A percentile compares a stretch with the other conserved stretches of the same genome.
These are phyloP conservation scores for Zalaria sp. DNA, from an alignment of 2,329 filamentous ascomycete species.

Conservation along the genomic window DNA sequence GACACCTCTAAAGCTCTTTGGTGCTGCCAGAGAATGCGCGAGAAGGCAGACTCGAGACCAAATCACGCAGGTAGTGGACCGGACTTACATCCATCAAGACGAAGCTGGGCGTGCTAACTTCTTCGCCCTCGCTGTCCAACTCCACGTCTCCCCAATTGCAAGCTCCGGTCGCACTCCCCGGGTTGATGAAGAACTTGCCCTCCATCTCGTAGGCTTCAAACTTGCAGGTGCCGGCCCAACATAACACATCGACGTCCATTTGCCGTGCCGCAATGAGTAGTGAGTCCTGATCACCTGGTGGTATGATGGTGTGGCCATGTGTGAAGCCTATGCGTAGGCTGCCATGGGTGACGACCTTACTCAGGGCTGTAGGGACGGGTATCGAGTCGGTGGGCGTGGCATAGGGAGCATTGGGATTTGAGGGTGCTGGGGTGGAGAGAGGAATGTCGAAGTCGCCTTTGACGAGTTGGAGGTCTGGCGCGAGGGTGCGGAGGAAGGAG, in stretches of 20 bases:
- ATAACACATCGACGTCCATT: slow-evolving; percentile 56
- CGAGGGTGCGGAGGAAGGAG: slow-evolving; percentile 40
- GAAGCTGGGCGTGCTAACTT: slow-evolving; percentile 75
- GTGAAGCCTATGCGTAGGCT: slow-evolving; percentile 55
- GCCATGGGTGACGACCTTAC: slow-evolving; percentile 57
- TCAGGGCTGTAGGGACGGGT: slow-evolving; percentile 35
- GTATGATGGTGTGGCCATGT: slow-evolving; percentile 57
- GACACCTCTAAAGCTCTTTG: background rate
- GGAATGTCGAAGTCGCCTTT: slow-evolving; percentile 58
- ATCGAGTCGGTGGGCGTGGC: slow-evolving; percentile 9
- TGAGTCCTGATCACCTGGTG: slow-evolving; percentile 52
- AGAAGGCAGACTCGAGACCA: no score
- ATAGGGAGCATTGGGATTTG: slow-evolving; percentile 6
- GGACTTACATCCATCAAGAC: slow-evolving; percentile 89
- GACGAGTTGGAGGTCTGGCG: slow-evolving; percentile 52
- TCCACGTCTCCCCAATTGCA: slow-evolving; percentile 37
- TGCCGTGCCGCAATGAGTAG: slow-evolving; percentile 53
- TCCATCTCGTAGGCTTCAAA: slow-evolving; percentile 62
- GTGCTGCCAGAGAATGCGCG: no score
- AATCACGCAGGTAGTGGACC: no score
- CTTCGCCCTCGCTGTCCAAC: slow-evolving; percentile 27
- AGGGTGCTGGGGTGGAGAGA: slow-evolving; percentile 38
- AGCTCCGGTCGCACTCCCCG: slow-evolving; percentile 53
- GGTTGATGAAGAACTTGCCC: slow-evolving; percentile 58
- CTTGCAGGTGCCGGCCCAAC: slow-evolving; percentile 56